Evolutionary conservation across 202 grass and related monocot genomes (phyloP).

Genomic region (Musa balbisiana): DNA sequence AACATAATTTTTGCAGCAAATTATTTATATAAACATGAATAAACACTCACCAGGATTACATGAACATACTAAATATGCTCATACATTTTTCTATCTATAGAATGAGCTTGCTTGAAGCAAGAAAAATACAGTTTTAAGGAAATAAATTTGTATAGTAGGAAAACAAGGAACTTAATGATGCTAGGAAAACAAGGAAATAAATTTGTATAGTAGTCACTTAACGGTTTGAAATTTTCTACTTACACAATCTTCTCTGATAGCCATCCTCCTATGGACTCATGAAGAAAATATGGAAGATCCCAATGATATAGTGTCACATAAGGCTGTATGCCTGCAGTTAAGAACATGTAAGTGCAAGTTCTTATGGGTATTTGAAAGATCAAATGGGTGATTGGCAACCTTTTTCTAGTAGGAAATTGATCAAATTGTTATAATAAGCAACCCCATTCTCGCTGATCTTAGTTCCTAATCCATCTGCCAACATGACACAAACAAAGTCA

Average conservation of each 20-base stretch:
- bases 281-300: constrained; percentile 91
- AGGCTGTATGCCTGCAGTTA: constrained; percentile 65
- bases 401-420: constrained; percentile 89
- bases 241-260: constrained; percentile 91
- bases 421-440: constrained; percentile 83
- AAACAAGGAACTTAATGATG: background rate
- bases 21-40: background rate
- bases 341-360: constrained; percentile 25
- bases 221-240: background rate
- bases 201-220: background rate
- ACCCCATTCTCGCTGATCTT: constrained; percentile 70
- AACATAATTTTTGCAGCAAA: background rate
- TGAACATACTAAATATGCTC: too few species aligned
- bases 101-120: too few species aligned
- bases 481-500: constrained; percentile 15
- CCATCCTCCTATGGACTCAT: constrained; percentile 64
- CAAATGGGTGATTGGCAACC: constrained; percentile 38
- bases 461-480: constrained; percentile 77
- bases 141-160: background rate
- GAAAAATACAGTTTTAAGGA: too few species aligned
- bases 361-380: constrained; percentile 19
- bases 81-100: too few species aligned
- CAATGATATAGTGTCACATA: constrained; percentile 92
- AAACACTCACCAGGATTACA: background rate
- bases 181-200: background rate